phyloP scores from a whole-genome alignment of 495 filamentous ascomycete species.

The Parathielavia hyrcaniae region DNA sequence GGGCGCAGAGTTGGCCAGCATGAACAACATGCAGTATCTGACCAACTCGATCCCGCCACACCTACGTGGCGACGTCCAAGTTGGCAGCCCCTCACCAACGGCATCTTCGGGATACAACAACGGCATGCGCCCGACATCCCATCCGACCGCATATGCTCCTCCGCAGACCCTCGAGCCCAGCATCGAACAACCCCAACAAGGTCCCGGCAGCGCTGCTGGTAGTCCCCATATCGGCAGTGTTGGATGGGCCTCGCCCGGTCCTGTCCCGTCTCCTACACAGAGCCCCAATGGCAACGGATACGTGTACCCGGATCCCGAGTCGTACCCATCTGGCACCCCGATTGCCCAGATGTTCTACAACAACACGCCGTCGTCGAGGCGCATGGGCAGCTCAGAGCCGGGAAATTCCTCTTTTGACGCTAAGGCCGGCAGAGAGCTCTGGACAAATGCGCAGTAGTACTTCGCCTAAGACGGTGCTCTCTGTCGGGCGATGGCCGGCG shows the following conservation, averaged over 20 bases:
- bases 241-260: conserved; percentile 69
- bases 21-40: conserved; percentile 70
- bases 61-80: conserved; percentile 64
- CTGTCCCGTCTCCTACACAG: conserved; percentile 60
- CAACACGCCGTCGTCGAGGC: conserved; percentile 49
- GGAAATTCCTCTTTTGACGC: conserved; percentile 51
- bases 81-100: conserved; percentile 60
- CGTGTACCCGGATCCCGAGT: conserved; percentile 63
- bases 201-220: conserved; percentile 55
- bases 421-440: conserved; percentile 36
- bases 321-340: conserved; percentile 47
- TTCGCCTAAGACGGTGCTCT: not conserved
- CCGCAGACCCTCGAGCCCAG: conserved; percentile 86
- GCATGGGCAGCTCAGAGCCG: conserved; percentile 65
- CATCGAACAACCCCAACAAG: conserved; percentile 61
- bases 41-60: conserved; percentile 73
- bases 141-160: conserved; percentile 71
- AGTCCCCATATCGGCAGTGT: conserved; percentile 68
- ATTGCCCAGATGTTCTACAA: conserved; percentile 61
- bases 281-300: conserved; percentile 51
- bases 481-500: not conserved
- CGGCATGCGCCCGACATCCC: conserved; percentile 58
- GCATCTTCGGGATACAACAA: conserved; percentile 58
- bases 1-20: conserved; percentile 62
- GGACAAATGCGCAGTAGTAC: conserved; percentile 33